Base-by-base conservation (phyloP, 768 basidiomycete species). In the Saitozyma sp. region DNA sequence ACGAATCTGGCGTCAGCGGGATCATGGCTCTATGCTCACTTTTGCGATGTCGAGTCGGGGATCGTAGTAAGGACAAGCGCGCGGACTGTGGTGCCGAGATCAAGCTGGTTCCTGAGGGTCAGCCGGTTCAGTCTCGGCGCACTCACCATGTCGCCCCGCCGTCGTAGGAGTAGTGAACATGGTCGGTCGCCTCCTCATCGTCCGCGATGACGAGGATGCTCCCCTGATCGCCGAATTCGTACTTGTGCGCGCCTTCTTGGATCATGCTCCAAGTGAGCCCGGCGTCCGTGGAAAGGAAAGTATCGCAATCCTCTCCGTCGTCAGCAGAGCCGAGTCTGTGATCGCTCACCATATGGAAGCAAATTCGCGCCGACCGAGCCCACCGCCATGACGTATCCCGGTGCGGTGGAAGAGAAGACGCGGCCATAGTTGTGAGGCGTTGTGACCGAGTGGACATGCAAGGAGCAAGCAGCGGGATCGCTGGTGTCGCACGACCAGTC, bases 351-450 rank as follows among this genome's bases (percentile, higher is more conserved):
- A 70, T 97, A 97, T 0, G 86, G 81, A 16, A 82, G 76, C 8
- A 97, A 82, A 11, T 81, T 78, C 19, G 83, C 80, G 2, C 95
- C 93, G 42, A 96, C 84, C 0, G 87, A 89, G 7, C 96, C 96
- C 1, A 98, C 92, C n/a, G 90, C 95, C 90, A 99, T 95, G 38
- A 91, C 88, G 63, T 92, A 85, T 0, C 96, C 95, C 0, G 95
- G 95, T 0, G 94, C 95, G 6, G 91, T 88, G 0, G 92, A 93
- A 1, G 92, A 95, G 80, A 98, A 98, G 39, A 97, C 84, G 16
- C 91, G 88, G 0, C 96, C 95, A 71, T 88, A 90, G 79, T 97
- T 99, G 81, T 95, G 95, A 0, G 91, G 88, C 8, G 85, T 83
- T 0, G 94, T 94, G 20, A 98, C 92, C 7, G 94, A 96, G 79